phyloP scores from a whole-genome alignment of 495 filamentous ascomycete genomes.

The Lasiosphaeria hispida region DNA sequence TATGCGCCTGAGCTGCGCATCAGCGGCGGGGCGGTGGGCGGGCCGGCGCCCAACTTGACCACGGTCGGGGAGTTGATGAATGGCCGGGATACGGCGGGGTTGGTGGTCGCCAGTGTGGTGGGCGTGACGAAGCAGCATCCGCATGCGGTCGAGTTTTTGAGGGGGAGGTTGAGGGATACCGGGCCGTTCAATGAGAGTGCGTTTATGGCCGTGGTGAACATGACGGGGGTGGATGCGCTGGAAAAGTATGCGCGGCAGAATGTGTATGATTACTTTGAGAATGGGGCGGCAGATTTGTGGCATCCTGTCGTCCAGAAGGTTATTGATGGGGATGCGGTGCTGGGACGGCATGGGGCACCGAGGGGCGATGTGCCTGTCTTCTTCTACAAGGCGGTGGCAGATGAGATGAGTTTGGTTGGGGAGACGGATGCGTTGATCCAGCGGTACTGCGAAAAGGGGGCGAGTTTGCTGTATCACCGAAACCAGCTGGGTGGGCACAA shows the following conservation, averaged over 20 bases:
- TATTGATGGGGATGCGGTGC: conserved; percentile 30
- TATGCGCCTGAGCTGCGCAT: conserved; percentile 55
- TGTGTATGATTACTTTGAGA: conserved; percentile 40
- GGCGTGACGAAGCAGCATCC: conserved; percentile 31
- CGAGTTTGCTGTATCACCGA: conserved; percentile 41
- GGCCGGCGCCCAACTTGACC: conserved; percentile 39
- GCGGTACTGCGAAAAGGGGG: conserved; percentile 37
- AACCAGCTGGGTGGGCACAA: conserved; percentile 40
- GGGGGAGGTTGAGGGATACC: conserved; percentile 18
- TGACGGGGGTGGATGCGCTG: conserved; percentile 28
- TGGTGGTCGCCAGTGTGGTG: conserved; percentile 23
- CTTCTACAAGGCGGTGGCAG: conserved; percentile 50
- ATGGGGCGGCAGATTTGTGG: conserved; percentile 29
- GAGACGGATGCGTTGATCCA: conserved; percentile 47
- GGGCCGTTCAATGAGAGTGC: conserved; percentile 29
- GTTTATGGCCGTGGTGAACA: conserved; percentile 31
- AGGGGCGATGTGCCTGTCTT: conserved; percentile 44
- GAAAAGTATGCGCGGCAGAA: conserved; percentile 28
- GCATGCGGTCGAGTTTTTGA: conserved; percentile 12
- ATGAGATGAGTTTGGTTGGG: conserved; percentile 44
- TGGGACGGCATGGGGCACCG: conserved; percentile 44
- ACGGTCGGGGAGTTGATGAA: conserved; percentile 23
- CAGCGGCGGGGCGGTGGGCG: conserved; percentile 50
- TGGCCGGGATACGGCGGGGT: conserved; percentile 20
- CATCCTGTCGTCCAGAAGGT: conserved; percentile 26